These are phyloP conservation scores for Trypanosoma brucei DNA, from an alignment of 208 protist species.

Conservation along the genomic window DNA sequence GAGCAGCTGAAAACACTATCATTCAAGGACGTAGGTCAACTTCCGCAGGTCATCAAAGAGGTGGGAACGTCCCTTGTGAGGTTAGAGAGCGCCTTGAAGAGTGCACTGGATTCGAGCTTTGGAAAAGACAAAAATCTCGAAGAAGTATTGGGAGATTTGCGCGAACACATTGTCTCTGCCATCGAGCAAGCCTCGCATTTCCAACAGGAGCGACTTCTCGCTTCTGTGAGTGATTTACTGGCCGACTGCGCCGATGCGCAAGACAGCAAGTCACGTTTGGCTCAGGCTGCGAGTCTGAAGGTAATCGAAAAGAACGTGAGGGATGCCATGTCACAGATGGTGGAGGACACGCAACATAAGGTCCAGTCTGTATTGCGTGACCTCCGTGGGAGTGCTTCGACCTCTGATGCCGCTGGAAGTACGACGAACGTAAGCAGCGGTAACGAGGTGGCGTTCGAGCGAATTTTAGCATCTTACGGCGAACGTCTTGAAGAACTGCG, in stretches of 20 bases:
- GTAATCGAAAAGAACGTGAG: constrained; percentile 11
- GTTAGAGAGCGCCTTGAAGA: constrained; percentile 16
- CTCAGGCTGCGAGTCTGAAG: not conserved
- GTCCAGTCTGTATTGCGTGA: constrained; percentile 8
- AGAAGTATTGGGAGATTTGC: constrained; percentile 16
- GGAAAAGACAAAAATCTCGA: not conserved
- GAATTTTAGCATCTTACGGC: constrained; percentile 14
- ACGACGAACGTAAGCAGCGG: not conserved
- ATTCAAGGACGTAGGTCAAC: not conserved
- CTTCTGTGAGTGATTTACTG: constrained; percentile 33
- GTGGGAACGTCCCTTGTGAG: constrained; percentile 8
- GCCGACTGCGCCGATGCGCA: not conserved
- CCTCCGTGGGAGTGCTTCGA: not conserved
- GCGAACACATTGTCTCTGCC: constrained; percentile 33
- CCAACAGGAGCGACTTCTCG: constrained; percentile 50
- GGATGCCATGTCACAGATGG: constrained; percentile 3
- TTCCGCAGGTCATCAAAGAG: constrained; percentile 4
- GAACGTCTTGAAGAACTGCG: constrained; percentile 23
- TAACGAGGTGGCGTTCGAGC: constrained; percentile 6
- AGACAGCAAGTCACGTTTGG: not conserved
- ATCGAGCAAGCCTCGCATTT: constrained; percentile 39
- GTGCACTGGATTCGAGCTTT: constrained; percentile 2
- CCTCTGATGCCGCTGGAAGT: not conserved
- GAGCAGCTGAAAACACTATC: not conserved
- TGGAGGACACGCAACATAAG: constrained; percentile 16